Conservation (phyloP, 176 grass and related monocot species). For the Dendrocalamus sinicus region DNA sequence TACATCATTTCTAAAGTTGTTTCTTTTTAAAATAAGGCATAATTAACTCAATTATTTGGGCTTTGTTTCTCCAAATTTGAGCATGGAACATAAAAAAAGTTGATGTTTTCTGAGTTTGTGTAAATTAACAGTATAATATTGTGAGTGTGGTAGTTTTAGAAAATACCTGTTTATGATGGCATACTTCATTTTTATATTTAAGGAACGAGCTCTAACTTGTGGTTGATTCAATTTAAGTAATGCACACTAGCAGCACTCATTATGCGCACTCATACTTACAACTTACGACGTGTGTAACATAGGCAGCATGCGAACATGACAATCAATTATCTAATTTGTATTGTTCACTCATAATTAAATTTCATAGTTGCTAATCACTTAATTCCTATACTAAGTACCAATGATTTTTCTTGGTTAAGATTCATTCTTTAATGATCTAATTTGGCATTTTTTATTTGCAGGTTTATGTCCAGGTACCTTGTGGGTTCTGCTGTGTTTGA, state of each 20-base stretch:
- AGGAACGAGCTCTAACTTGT: neutral
- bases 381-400: too few species aligned
- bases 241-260: neutral
- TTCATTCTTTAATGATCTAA: too few species aligned
- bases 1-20: neutral
- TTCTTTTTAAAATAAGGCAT: neutral
- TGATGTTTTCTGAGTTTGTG: neutral
- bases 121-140: neutral
- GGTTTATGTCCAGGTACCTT: too few species aligned
- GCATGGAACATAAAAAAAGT: neutral
- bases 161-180: neutral
- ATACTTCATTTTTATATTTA: constrained; percentile 14
- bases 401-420: too few species aligned
- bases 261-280: neutral
- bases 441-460: too few species aligned
- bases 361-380: too few species aligned
- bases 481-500: too few species aligned
- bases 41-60: neutral
- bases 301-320: neutral
- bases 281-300: neutral
- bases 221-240: neutral
- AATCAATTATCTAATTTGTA: too few species aligned
- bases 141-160: neutral
- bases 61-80: neutral
- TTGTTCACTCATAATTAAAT: too few species aligned